Percentiles rank a stretch among this genome's conserved stretches.
phyloP scores from a whole-genome alignment of 1,284 basidiomycete species.

The Ustilago shanxiensis region DNA sequence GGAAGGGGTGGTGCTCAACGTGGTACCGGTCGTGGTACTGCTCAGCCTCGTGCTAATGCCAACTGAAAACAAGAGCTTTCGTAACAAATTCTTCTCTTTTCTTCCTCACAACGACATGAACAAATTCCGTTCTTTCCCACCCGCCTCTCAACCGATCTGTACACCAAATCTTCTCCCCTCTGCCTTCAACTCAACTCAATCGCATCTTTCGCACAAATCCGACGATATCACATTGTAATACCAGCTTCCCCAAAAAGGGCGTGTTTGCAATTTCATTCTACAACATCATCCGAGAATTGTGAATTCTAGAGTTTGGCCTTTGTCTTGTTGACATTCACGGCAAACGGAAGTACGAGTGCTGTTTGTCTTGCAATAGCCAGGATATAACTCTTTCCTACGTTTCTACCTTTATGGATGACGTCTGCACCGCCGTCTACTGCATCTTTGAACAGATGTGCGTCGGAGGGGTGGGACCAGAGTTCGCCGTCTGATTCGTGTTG shows the following conservation, averaged over 20 bases:
- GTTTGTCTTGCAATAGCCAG: constrained; percentile 45
- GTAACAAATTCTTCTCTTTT: background rate
- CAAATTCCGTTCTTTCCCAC: background rate
- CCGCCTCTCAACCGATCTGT: background rate
- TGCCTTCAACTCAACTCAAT: background rate
- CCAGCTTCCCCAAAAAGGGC: background rate
- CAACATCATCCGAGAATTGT: too few relatives aligned
- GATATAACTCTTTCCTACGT: constrained; percentile 17
- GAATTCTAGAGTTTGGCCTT: constrained; percentile 22
- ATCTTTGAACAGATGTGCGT: constrained; percentile 25
- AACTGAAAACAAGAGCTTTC: too few relatives aligned
- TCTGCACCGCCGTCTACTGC: background rate
- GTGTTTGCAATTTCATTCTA: too few relatives aligned
- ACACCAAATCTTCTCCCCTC: too few relatives aligned
- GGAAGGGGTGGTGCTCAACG: constrained; percentile 22
- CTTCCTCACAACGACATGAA: background rate
- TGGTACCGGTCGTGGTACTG: constrained; percentile 15
- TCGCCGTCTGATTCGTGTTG: constrained; percentile 52
- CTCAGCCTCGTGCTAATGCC: constrained; percentile 12
- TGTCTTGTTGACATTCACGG: constrained; percentile 41
- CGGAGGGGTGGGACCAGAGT: constrained; percentile 45
- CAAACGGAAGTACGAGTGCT: constrained; percentile 38
- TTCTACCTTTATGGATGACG: background rate
- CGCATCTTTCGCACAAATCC: background rate
- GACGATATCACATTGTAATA: constrained; percentile 1